Conservation (phyloP, 2,329 filamentous ascomycete species). For the Aureobasidium melanogenum region DNA sequence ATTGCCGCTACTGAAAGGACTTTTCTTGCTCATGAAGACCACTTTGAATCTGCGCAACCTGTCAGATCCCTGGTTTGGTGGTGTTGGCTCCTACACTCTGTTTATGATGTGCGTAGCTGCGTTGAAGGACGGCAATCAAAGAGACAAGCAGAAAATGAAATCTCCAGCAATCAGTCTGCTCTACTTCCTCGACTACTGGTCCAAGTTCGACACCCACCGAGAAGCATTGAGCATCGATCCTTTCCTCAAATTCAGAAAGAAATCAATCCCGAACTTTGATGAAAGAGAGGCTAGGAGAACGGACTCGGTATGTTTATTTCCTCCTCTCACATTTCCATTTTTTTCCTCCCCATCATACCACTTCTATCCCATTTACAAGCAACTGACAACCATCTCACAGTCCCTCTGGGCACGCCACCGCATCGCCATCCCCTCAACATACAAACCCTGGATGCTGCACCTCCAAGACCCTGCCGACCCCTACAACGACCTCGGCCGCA, state of each 20-base stretch:
- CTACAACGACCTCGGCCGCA: slow-evolving; percentile 48
- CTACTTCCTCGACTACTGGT: slow-evolving; percentile 43
- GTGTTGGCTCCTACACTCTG: slow-evolving; percentile 46
- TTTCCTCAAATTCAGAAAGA: slow-evolving; percentile 33
- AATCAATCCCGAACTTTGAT: not conserved
- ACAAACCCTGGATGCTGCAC: slow-evolving; percentile 37
- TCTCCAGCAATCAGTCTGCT: slow-evolving; percentile 31
- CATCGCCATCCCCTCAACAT: slow-evolving; percentile 15
- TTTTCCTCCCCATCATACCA: too few relatives aligned
- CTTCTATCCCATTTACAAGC: too few relatives aligned
- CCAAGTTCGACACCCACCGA: slow-evolving; percentile 37
- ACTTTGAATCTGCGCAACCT: slow-evolving; percentile 43
- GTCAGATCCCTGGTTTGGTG: slow-evolving; percentile 38
- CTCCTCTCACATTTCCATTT: too few relatives aligned
- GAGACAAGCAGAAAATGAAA: not conserved
- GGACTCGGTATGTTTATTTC: not conserved
- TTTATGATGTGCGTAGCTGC: slow-evolving; percentile 50
- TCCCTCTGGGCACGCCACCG: not conserved
- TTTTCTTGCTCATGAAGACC: slow-evolving; percentile 44
- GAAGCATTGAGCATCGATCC: slow-evolving; percentile 44
- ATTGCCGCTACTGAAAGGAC: slow-evolving; percentile 38
- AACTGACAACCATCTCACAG: slow-evolving; percentile 21
- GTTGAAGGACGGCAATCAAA: slow-evolving; percentile 32
- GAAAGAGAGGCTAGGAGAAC: not conserved
- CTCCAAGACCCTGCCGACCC: slow-evolving; percentile 52